Conservation (phyloP, 148 eudicot genomes). For the Chenopodium album region DNA sequence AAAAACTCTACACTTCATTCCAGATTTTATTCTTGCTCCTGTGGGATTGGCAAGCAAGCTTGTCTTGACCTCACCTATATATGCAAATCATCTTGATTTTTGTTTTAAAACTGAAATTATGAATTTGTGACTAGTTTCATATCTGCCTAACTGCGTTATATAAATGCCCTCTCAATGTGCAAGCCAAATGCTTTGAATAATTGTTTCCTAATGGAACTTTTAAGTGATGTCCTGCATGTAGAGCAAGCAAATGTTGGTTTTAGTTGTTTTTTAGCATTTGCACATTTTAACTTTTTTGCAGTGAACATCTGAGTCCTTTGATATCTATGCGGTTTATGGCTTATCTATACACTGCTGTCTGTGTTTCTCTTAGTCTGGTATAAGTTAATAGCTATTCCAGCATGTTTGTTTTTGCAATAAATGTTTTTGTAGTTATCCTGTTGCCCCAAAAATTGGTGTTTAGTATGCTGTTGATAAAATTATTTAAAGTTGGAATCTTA, state of each 20-base stretch:
- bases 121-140: not conserved
- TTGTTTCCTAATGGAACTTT: no score
- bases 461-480: not conserved
- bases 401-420: not conserved
- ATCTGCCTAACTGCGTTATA: not conserved
- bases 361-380: not conserved
- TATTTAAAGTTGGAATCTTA: conserved; percentile 15
- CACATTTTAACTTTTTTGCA: not conserved
- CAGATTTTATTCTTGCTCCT: no score
- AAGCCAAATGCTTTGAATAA: no score
- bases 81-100: no score
- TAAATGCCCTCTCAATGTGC: no score
- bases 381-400: not conserved
- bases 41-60: not conserved
- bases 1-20: no score
- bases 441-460: not conserved
- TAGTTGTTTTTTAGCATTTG: not conserved
- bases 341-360: not conserved
- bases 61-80: not conserved
- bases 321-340: not conserved
- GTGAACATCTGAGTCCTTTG: not conserved
- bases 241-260: not conserved
- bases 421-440: not conserved
- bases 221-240: not conserved
- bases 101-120: not conserved